Evolutionary conservation across 306 rosid genomes (phyloP), one percentile per base, ranked within the genome.

Genomic region (Biancaea sappan): DNA sequence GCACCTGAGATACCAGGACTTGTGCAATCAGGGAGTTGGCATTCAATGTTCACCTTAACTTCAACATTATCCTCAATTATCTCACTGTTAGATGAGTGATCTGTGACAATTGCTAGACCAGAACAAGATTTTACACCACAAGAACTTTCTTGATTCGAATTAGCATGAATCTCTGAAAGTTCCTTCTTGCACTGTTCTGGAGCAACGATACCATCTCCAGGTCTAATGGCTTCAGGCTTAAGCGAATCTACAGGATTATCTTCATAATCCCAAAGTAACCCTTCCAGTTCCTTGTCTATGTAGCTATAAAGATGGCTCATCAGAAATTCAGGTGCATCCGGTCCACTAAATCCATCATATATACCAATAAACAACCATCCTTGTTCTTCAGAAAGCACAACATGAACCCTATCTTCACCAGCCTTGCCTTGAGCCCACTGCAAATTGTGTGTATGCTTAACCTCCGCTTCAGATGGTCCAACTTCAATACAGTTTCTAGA

Each of bases 341-440:
- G 91, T 72, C 94, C 94, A 63, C 82, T 89, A 76, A 89, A 89
- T 46, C 94, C 94, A 31, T 89, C 94, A 59, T 89, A 89, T 54
- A 89, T 89, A 67, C 93, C 93, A 48, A 86, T 84, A 77, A 89
- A 89, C 77, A 89, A 73, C 93, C 93, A 89, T 56, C 93, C 93
- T 78, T 89, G 88, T 77, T 89, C 93, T 84, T 86, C 93, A 2
- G 89, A 89, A 69, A 86, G 87, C 69, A 89, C 89, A 6, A 86
- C 89, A 53, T 89, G 91, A 48, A 86, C 89, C 81, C 93, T 84
- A 63, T 89, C 93, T 79, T 89, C 93, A 32, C 93, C 93, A 38
- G 93, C 93, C 81, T 88, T 88, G 52, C 92, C 92, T 40, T 85
- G 92, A 71, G 92, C 92, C 92, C 92, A 88, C 84, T 88, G 92